A percentile compares a stretch with the other conserved stretches of the same genome.
Evolutionary conservation across 2,329 filamentous ascomycete genomes (phyloP).

Genomic region (Zalaria sp.): DNA sequence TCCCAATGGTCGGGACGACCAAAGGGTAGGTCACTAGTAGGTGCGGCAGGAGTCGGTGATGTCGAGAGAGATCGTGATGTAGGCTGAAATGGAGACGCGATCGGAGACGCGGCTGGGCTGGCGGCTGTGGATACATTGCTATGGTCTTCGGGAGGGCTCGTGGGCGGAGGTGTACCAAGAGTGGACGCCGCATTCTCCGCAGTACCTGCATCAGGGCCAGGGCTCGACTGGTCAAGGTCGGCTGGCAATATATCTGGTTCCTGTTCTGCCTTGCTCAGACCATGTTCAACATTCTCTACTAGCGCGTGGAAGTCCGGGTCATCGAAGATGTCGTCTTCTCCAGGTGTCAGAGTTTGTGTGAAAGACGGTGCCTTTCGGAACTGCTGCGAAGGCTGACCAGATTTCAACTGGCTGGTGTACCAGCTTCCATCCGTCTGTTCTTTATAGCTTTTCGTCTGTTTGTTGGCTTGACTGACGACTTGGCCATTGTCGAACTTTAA

Average conservation of each 20-base stretch:
- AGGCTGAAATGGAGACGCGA: too few relatives aligned
- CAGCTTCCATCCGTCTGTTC: constrained; percentile 74
- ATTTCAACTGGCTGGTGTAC: constrained; percentile 56
- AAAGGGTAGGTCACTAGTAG: not conserved
- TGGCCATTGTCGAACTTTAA: constrained; percentile 49
- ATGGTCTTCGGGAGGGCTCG: not conserved
- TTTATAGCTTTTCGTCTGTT: constrained; percentile 50
- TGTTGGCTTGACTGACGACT: constrained; percentile 52
- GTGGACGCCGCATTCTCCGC: not conserved
- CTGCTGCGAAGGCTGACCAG: not conserved
- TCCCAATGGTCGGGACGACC: not conserved
- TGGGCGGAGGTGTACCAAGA: not conserved
- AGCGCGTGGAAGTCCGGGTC: constrained; percentile 6
- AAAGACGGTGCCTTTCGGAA: not conserved
- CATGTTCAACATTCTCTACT: constrained; percentile 1
- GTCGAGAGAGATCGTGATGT: too few relatives aligned
- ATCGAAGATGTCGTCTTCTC: constrained; percentile 10
- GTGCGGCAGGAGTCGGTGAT: not conserved
- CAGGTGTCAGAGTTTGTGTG: constrained; percentile 17
- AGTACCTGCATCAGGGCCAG: too few relatives aligned
- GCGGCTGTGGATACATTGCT: not conserved
- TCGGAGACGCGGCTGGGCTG: too few relatives aligned
- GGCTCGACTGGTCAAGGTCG: too few relatives aligned
- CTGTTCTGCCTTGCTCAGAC: too few relatives aligned
- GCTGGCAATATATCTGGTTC: too few relatives aligned